phyloP scores from a whole-genome alignment of 306 rosid genomes.

The Lupinus albus region DNA sequence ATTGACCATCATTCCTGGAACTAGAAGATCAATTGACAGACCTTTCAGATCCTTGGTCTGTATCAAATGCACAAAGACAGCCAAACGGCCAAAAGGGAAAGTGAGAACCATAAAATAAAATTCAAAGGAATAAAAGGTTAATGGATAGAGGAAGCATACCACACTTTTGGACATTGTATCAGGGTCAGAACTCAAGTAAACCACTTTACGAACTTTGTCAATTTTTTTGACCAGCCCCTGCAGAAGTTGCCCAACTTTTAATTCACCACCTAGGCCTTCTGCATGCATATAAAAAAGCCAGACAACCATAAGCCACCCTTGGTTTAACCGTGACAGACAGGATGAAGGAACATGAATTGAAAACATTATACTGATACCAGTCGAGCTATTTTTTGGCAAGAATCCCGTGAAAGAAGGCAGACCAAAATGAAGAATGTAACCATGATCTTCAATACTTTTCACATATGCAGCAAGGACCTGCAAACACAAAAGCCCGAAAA shows the following conservation, averaged over 20 bases:
- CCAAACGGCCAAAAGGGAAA: conserved; percentile 32
- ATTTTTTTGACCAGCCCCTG: conserved; percentile 77
- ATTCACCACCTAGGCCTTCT: conserved; percentile 48
- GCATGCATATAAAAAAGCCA: conserved; percentile 36
- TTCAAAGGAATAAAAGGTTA: not conserved
- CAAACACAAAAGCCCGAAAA: conserved; percentile 28
- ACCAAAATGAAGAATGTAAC: conserved; percentile 97
- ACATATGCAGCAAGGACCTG: conserved; percentile 87
- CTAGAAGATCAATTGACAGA: conserved; percentile 84
- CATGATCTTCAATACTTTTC: conserved; percentile 95
- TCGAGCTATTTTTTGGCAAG: conserved; percentile 59
- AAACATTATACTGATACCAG: conserved; percentile 42
- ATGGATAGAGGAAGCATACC: conserved; percentile 54
- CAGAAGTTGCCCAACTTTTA: conserved; percentile 70
- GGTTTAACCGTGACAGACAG: conserved; percentile 26
- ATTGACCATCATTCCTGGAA: conserved; percentile 93
- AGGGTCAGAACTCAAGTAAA: conserved; percentile 68
- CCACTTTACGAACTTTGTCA: conserved; percentile 79
- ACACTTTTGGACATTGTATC: conserved; percentile 71
- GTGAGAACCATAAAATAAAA: conserved; percentile 13
- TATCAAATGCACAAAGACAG: conserved; percentile 35
- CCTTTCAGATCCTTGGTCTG: conserved; percentile 92
- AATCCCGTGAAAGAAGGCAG: conserved; percentile 77
- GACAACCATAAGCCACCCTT: not conserved
- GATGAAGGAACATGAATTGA: conserved; percentile 29